phyloP scores from a whole-genome alignment of 2,329 filamentous ascomycete genomes.

The Aspergillus sp. region DNA sequence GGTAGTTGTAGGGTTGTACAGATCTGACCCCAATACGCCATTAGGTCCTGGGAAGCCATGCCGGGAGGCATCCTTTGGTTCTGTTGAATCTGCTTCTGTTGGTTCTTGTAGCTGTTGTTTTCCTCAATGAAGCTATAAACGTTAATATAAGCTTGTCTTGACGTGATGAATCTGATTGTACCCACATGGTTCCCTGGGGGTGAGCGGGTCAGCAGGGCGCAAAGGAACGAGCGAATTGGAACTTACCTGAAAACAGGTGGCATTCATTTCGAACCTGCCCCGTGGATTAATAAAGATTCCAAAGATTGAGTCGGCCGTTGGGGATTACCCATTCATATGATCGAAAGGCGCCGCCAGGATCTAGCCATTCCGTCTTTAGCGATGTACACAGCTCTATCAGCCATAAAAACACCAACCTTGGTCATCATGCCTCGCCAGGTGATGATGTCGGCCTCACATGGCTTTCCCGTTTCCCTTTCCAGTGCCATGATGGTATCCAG shows the following conservation, averaged over 20 bases:
- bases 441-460: conserved; percentile 73
- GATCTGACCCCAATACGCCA: conserved; percentile 81
- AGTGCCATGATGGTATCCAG: conserved; percentile 71
- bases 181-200: conserved; percentile 56
- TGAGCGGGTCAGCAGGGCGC: conserved; percentile 17
- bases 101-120: conserved; percentile 71
- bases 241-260: conserved; percentile 78
- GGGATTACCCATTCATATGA: conserved; percentile 68
- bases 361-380: conserved; percentile 46
- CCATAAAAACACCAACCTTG: conserved; percentile 59
- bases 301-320: not conserved
- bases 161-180: conserved; percentile 5
- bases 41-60: conserved; percentile 69
- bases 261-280: conserved; percentile 88
- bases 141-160: conserved; percentile 12
- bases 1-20: not conserved
- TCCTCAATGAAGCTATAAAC: conserved; percentile 81
- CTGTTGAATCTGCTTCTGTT: conserved; percentile 59
- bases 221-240: not conserved
- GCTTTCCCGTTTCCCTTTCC: conserved; percentile 67
- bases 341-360: conserved; percentile 85
- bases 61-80: conserved; percentile 50
- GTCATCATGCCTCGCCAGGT: conserved; percentile 99
- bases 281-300: conserved; percentile 3
- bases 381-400: not conserved